phyloP scores from a whole-genome alignment of 2,329 filamentous ascomycete species.

The Aspergillus fischeri region DNA sequence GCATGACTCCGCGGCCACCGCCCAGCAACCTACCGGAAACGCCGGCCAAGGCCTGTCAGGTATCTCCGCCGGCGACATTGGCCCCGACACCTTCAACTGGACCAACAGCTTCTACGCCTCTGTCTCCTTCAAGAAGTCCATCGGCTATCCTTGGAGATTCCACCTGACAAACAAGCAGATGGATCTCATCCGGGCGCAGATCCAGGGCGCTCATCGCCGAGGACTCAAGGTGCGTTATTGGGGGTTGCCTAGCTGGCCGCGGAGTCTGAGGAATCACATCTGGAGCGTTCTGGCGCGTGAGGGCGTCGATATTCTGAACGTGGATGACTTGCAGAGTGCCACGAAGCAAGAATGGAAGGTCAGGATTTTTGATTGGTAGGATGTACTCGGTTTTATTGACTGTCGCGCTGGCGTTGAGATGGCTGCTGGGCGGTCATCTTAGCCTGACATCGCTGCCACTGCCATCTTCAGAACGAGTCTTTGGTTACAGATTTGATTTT shows the following conservation, averaged over 20 bases:
- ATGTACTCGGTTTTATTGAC: background rate
- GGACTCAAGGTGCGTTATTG: constrained; percentile 57
- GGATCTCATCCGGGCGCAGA: constrained; percentile 47
- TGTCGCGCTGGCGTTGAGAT: background rate
- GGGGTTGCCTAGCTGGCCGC: constrained; percentile 54
- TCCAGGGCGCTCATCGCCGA: constrained; percentile 47
- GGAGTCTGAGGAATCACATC: constrained; percentile 49
- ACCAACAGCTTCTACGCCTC: constrained; percentile 58
- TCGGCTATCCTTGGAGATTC: constrained; percentile 50
- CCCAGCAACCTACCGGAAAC: constrained; percentile 15
- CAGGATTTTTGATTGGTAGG: constrained; percentile 31
- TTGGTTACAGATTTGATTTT: background rate
- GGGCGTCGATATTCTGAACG: constrained; percentile 55
- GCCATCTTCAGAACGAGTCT: background rate
- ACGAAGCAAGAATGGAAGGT: constrained; percentile 46
- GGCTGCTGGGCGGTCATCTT: background rate
- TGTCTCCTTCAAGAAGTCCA: constrained; percentile 46
- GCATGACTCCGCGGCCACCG: background rate
- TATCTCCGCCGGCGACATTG: constrained; percentile 30
- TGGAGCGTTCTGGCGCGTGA: constrained; percentile 53
- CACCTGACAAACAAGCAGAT: constrained; percentile 45
- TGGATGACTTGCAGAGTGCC: constrained; percentile 53
- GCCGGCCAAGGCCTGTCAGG: constrained; percentile 46
- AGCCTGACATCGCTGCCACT: background rate
- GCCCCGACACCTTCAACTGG: constrained; percentile 42